A percentile compares a stretch with the other conserved stretches of the same genome.
These are phyloP conservation scores for Melanogaster broomeanus DNA, from an alignment of 768 basidiomycete species.

Conservation along the genomic window DNA sequence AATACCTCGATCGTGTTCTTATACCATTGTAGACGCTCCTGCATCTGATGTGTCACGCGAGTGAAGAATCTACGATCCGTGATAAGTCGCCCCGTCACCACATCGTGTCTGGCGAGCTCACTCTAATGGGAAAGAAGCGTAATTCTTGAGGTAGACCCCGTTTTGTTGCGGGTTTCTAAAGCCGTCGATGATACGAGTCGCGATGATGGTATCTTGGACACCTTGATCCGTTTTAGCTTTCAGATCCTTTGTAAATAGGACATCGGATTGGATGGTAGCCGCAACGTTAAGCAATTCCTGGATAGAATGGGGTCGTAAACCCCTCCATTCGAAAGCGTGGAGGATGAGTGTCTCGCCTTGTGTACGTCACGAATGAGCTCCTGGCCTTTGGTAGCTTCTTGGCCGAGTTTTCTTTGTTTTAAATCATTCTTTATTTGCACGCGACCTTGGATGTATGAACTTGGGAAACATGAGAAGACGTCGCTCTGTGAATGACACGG, in stretches of 20 bases:
- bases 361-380: constrained; percentile 67
- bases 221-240: constrained; percentile 76
- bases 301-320: neutral
- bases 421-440: constrained; percentile 80
- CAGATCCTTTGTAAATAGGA: constrained; percentile 66
- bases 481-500: neutral
- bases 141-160: constrained; percentile 69
- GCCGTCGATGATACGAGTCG: constrained; percentile 76
- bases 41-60: constrained; percentile 71
- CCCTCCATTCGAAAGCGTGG: neutral
- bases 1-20: constrained; percentile 77
- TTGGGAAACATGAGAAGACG: constrained; percentile 28
- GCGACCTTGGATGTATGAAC: constrained; percentile 72
- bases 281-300: constrained; percentile 69
- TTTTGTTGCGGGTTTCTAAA: constrained; percentile 75
- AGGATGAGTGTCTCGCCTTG: constrained; percentile 48
- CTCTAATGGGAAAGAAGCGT: constrained; percentile 84
- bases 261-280: constrained; percentile 65
- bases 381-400: constrained; percentile 72
- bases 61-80: constrained; percentile 59
- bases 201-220: constrained; percentile 77
- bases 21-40: constrained; percentile 73
- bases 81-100: neutral
- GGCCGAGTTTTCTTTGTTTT: constrained; percentile 72
- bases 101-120: constrained; percentile 35